These are phyloP conservation scores for Ustilago loliicola DNA, from an alignment of 1,284 basidiomycete genomes.

Conservation along the genomic window DNA sequence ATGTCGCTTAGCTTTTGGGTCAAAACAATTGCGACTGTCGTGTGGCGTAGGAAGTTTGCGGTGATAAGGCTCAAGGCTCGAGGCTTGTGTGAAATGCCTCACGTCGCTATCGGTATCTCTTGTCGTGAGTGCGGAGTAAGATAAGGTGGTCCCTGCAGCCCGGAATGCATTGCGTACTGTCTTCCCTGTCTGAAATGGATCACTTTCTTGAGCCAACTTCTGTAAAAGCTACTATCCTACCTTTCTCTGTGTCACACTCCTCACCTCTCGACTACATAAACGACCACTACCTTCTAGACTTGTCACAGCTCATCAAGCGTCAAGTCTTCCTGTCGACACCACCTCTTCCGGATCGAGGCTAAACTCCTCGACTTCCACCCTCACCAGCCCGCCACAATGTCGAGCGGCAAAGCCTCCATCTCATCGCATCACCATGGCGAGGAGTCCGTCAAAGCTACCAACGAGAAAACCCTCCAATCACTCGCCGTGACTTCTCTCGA, in stretches of 20 bases:
- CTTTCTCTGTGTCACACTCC: not conserved
- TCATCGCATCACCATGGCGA: constrained; percentile 20
- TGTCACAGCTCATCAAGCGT: not conserved
- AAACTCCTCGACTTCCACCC: not conserved
- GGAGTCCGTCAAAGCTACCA: constrained; percentile 18
- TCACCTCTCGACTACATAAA: not conserved
- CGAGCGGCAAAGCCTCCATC: constrained; percentile 16
- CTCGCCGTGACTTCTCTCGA: constrained; percentile 21
- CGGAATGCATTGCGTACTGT: too few species aligned
- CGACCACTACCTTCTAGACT: not conserved
- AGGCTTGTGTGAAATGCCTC: not conserved
- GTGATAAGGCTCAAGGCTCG: not conserved
- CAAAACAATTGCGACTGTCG: not conserved
- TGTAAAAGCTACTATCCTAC: not conserved
- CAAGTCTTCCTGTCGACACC: not conserved
- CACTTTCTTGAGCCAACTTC: not conserved
- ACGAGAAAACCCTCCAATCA: constrained; percentile 22
- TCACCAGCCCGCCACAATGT: constrained; percentile 3
- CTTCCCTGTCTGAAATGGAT: too few species aligned
- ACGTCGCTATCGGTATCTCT: not conserved
- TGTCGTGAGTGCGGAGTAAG: not conserved
- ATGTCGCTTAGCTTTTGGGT: not conserved
- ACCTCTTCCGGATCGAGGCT: not conserved
- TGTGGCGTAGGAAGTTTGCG: not conserved
- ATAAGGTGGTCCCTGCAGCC: not conserved